Evolutionary conservation across 2,329 filamentous ascomycete species (phyloP).

Genomic region (Chalaropsis ovoidea): DNA sequence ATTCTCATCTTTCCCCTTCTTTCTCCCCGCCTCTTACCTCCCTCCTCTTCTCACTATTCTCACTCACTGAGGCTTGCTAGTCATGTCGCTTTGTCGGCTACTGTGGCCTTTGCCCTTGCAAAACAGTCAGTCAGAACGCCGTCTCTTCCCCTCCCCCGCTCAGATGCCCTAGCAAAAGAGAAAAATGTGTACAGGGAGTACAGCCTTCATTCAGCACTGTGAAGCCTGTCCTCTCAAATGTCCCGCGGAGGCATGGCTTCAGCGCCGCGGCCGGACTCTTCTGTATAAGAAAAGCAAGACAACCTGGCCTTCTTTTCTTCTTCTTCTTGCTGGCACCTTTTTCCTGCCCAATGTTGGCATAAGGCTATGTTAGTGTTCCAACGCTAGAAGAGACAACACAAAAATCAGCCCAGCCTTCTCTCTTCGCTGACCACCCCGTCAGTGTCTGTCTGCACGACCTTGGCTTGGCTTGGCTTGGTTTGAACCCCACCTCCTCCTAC

Average conservation of each 20-base stretch:
- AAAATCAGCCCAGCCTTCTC: not conserved
- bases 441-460: not conserved
- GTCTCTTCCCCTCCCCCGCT: not conserved
- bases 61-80: not conserved
- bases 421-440: not conserved
- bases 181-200: not conserved
- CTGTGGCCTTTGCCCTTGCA: not conserved
- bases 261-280: not conserved
- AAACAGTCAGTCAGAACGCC: not conserved
- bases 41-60: not conserved
- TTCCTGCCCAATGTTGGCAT: not conserved
- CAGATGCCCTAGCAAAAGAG: not conserved
- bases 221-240: not conserved
- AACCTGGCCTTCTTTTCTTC: not conserved
- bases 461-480: not conserved
- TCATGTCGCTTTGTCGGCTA: not conserved
- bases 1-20: not conserved
- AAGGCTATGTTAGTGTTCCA: not conserved
- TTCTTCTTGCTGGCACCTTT: not conserved
- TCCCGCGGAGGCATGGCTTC: not conserved
- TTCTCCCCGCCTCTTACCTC: too few relatives aligned
- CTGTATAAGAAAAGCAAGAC: not conserved
- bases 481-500: not conserved
- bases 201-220: not conserved
- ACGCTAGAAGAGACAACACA: not conserved